Evolutionary conservation across 345 rosid species (phyloP).

Genomic region (Nephelium lappaceum): DNA sequence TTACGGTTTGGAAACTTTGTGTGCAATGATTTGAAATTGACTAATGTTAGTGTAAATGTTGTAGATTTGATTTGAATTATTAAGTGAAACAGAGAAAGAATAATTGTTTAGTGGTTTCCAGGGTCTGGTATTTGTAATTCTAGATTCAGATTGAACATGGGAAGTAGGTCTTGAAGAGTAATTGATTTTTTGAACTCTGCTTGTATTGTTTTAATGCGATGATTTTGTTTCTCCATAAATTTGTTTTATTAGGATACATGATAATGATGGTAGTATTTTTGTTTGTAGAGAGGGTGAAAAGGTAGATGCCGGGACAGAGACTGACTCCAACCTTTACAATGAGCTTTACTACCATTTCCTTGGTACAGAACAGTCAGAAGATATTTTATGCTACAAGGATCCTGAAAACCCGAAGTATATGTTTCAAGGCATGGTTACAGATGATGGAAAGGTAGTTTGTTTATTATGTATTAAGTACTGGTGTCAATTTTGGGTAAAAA

Average conservation of each 20-base stretch:
- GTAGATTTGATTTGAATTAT: neutral
- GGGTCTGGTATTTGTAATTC: too few species aligned
- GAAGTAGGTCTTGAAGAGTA: neutral
- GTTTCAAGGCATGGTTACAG: slow-evolving; percentile 61
- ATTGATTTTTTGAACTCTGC: neutral
- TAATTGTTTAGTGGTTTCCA: too few species aligned
- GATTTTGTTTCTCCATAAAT: too few species aligned
- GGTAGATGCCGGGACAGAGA: slow-evolving; percentile 95
- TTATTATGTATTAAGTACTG: neutral
- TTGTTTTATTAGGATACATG: neutral
- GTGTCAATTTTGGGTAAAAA: too few species aligned
- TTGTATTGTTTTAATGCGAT: neutral
- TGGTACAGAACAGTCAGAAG: slow-evolving; percentile 78
- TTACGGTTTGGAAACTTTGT: neutral
- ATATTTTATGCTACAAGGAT: slow-evolving; percentile 92
- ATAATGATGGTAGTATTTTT: slow-evolving; percentile 2
- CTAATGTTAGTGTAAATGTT: neutral
- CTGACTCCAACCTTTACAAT: slow-evolving; percentile 74
- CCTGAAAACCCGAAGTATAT: slow-evolving; percentile 68
- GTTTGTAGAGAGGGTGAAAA: slow-evolving; percentile 70
- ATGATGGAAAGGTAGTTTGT: slow-evolving; percentile 83
- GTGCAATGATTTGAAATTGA: neutral
- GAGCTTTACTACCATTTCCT: slow-evolving; percentile 81
- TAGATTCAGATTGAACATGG: neutral
- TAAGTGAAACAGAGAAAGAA: neutral